These are phyloP conservation scores for Hypoxylon sp. DNA, from an alignment of 2,329 filamentous ascomycete species.

Conservation along the genomic window DNA sequence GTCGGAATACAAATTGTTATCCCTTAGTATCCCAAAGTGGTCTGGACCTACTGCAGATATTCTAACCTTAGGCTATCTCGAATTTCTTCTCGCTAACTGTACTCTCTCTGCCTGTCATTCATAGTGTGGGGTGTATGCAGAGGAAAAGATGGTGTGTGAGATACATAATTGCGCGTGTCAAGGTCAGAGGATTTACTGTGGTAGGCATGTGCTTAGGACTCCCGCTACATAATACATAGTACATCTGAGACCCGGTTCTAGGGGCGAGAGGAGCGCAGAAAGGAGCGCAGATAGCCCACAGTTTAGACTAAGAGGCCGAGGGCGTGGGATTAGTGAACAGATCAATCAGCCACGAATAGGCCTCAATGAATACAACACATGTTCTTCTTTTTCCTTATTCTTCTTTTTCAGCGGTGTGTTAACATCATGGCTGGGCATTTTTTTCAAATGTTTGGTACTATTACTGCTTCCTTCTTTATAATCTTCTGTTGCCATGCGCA, in stretches of 20 bases:
- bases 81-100: conserved; percentile 26
- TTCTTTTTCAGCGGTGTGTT: conserved; percentile 13
- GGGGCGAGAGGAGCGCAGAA: conserved; percentile 22
- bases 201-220: conserved; percentile 44
- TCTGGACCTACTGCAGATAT: conserved; percentile 38
- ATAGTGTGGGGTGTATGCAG: conserved; percentile 32
- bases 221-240: conserved; percentile 19
- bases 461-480: background rate
- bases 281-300: conserved; percentile 22
- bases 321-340: conserved; percentile 34
- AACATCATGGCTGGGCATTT: background rate
- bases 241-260: conserved; percentile 14
- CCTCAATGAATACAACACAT: conserved; percentile 42
- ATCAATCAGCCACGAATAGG: conserved; percentile 40
- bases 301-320: conserved; percentile 22
- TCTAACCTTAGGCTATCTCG: conserved; percentile 36
- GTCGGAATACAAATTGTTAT: conserved; percentile 21
- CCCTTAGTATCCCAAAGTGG: conserved; percentile 25
- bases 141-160: conserved; percentile 42
- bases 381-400: conserved; percentile 30
- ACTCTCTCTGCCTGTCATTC: conserved; percentile 12
- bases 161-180: conserved; percentile 46
- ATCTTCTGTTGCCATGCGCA: background rate
- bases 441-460: background rate
- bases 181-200: conserved; percentile 41